A percentile compares a stretch with the other conserved stretches of the same genome.
Evolutionary conservation across 2,329 filamentous ascomycete species (phyloP).

Genomic region (Hymenoscyphus albidus): DNA sequence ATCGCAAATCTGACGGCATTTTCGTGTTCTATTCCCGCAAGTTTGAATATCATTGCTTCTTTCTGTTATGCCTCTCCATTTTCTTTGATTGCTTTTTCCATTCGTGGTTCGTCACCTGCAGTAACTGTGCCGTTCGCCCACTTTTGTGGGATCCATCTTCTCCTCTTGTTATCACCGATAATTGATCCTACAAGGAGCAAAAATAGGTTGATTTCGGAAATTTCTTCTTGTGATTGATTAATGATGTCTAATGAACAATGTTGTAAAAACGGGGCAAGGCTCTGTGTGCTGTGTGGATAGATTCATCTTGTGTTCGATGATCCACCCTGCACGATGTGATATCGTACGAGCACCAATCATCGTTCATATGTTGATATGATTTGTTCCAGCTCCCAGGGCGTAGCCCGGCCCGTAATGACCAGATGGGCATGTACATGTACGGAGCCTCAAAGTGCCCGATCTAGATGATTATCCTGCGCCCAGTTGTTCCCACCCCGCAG

Average conservation of each 20-base stretch:
- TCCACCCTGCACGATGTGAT: background rate
- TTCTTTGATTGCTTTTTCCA: background rate
- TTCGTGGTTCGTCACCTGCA: background rate
- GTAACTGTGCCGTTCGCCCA: background rate
- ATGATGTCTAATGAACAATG: background rate
- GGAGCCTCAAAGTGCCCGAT: background rate
- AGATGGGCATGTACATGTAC: background rate
- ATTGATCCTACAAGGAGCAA: background rate
- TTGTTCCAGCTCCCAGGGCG: background rate
- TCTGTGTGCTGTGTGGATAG: background rate
- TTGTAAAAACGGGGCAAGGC: background rate
- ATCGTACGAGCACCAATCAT: constrained; percentile 1
- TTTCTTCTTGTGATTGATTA: background rate
- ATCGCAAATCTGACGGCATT: background rate
- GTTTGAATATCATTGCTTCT: background rate
- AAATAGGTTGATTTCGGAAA: background rate
- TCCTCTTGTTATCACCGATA: background rate
- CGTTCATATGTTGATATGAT: background rate
- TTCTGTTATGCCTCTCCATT: background rate
- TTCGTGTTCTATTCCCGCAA: background rate
- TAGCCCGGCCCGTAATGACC: background rate
- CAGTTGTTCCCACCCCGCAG: background rate
- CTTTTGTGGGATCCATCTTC: background rate
- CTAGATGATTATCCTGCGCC: background rate
- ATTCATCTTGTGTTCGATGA: background rate